Evolutionary conservation across 192 early-diverging fungal genomes (phyloP).

Genomic region (Coemansia sp.): DNA sequence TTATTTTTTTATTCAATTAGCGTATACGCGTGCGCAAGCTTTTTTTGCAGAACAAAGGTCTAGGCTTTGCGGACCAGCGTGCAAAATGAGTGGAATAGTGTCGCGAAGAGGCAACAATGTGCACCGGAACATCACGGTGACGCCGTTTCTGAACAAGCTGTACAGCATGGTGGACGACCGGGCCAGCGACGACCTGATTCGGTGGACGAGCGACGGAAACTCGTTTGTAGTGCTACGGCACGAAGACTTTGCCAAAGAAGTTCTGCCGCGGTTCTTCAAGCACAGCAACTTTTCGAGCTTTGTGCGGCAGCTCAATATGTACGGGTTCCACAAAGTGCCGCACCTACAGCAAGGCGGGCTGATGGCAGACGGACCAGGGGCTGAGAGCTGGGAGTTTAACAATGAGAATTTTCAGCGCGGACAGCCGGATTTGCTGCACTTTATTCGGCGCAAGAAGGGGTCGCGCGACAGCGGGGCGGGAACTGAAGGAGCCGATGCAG

Average conservation of each 20-base stretch:
- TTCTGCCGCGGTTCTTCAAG: slow-evolving; percentile 86
- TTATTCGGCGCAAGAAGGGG: slow-evolving; percentile 85
- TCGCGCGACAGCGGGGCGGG: slow-evolving; percentile 18
- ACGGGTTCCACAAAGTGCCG: slow-evolving; percentile 98
- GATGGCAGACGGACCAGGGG: slow-evolving; percentile 62
- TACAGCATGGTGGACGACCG: slow-evolving; percentile 94
- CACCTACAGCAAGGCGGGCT: slow-evolving; percentile 89
- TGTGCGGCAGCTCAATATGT: slow-evolving; percentile 92
- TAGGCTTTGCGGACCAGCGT: background rate
- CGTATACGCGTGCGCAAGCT: background rate
- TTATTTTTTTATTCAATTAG: background rate
- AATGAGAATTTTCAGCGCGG: slow-evolving; percentile 88
- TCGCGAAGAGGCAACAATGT: slow-evolving; percentile 35
- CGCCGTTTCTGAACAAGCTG: slow-evolving; percentile 92
- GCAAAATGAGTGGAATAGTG: slow-evolving; percentile 24
- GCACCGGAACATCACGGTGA: slow-evolving; percentile 61
- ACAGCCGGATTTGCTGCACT: slow-evolving; percentile 84
- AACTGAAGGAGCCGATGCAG: too few relatives aligned
- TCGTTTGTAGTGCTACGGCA: slow-evolving; percentile 79
- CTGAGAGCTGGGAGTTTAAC: slow-evolving; percentile 90
- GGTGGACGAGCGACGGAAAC: slow-evolving; percentile 84
- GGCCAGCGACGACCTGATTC: slow-evolving; percentile 79
- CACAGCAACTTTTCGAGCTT: slow-evolving; percentile 90
- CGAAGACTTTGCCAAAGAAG: slow-evolving; percentile 78
- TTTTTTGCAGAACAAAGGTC: background rate